These are phyloP conservation scores for Vigna nakashimae DNA, from an alignment of 306 rosid genomes.

Conservation along the genomic window DNA sequence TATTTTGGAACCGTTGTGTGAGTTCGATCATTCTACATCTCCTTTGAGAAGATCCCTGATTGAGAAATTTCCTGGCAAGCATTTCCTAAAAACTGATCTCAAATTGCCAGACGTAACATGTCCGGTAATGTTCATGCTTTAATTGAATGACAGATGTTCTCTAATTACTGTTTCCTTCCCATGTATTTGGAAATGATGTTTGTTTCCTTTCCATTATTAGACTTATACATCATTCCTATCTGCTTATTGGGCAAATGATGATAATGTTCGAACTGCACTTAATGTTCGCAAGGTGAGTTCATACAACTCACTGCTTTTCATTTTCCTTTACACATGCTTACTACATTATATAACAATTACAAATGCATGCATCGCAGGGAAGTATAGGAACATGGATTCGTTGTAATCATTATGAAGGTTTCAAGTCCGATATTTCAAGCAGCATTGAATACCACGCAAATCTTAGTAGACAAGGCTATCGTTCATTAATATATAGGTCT, in stretches of 20 bases:
- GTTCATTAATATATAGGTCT: slow-evolving; percentile 71
- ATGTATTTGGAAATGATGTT: background rate
- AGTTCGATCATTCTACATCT: background rate
- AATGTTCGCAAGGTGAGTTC: slow-evolving; percentile 48
- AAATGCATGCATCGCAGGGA: slow-evolving; percentile 52
- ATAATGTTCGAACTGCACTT: slow-evolving; percentile 61
- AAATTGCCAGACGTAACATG: slow-evolving; percentile 46
- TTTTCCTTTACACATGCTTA: too few species aligned
- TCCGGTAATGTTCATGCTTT: slow-evolving; percentile 43
- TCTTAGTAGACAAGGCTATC: slow-evolving; percentile 62
- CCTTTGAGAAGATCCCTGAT: slow-evolving; percentile 45
- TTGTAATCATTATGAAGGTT: slow-evolving; percentile 23
- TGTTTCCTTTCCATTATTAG: slow-evolving; percentile 30
- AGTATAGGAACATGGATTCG: slow-evolving; percentile 63
- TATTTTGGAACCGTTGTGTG: slow-evolving; percentile 55
- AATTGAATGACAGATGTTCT: background rate
- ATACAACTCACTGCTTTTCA: too few species aligned
- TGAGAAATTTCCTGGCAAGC: background rate
- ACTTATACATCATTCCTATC: slow-evolving; percentile 43
- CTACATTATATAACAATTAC: too few species aligned
- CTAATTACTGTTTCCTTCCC: too few species aligned
- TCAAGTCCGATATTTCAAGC: background rate
- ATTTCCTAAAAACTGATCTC: slow-evolving; percentile 10
- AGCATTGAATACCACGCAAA: slow-evolving; percentile 55
- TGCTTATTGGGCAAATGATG: slow-evolving; percentile 62